Conservation (phyloP, 768 basidiomycete species). For the Xerocomus spinulosus region DNA sequence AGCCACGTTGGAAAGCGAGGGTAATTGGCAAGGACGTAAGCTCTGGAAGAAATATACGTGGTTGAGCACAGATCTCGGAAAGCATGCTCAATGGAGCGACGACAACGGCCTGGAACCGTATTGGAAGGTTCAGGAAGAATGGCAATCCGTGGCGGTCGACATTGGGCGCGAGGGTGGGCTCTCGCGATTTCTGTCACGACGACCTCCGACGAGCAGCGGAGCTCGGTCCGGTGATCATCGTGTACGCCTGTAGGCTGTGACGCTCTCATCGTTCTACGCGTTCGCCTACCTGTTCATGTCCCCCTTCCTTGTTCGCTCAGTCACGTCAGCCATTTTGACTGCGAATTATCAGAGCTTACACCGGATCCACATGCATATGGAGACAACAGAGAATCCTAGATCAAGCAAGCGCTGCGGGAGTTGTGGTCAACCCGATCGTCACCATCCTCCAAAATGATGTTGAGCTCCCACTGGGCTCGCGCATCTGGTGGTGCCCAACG, state of each 20-base stretch:
- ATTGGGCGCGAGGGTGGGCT: too few relatives aligned
- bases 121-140: too few relatives aligned
- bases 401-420: not conserved
- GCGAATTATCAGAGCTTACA: not conserved
- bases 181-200: not conserved
- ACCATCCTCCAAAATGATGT: too few relatives aligned
- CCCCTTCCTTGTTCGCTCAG: not conserved
- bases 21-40: too few relatives aligned
- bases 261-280: not conserved
- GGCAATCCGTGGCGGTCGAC: too few relatives aligned
- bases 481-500: not conserved
- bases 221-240: not conserved
- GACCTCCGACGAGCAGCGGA: too few relatives aligned
- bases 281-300: not conserved
- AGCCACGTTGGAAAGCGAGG: too few relatives aligned
- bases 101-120: too few relatives aligned
- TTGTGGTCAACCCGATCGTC: not conserved
- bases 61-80: too few relatives aligned
- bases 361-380: not conserved
- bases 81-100: too few relatives aligned
- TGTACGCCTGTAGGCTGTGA: not conserved
- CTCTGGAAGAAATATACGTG: too few relatives aligned
- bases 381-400: not conserved
- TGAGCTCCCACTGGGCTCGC: too few relatives aligned
- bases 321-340: not conserved